Evolutionary conservation across 2,329 filamentous ascomycete species (phyloP).

Genomic region (Ascochyta koolunga): DNA sequence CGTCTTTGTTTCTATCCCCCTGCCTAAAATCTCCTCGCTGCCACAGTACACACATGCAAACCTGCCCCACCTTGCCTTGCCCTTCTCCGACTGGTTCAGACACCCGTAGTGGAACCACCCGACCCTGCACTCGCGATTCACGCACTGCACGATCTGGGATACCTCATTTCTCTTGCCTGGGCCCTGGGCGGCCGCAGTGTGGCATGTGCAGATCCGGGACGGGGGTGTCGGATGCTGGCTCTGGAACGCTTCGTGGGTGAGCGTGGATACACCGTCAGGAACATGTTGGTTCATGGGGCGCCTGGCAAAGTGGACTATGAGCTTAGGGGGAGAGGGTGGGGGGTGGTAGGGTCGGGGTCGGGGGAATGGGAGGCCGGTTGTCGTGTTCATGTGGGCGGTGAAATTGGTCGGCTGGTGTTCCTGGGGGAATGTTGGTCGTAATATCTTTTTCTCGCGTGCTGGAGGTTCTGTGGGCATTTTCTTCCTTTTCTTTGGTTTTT

Average conservation of each 20-base stretch:
- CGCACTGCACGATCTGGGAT: slow-evolving; percentile 24
- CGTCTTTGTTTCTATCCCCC: background rate
- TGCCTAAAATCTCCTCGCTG: slow-evolving; percentile 10
- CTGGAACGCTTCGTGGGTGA: slow-evolving; percentile 1
- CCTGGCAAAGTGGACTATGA: background rate
- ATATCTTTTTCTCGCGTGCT: background rate
- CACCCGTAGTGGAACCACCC: slow-evolving; percentile 32
- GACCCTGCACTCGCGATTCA: slow-evolving; percentile 19
- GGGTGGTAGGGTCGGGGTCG: background rate
- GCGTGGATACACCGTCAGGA: background rate
- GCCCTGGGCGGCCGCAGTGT: slow-evolving; percentile 11
- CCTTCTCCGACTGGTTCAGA: slow-evolving; percentile 21
- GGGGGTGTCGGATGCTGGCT: background rate
- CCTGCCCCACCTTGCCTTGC: slow-evolving; percentile 15
- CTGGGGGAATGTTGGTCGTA: background rate
- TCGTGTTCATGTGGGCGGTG: background rate
- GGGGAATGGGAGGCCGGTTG: background rate
- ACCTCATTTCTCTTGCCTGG: background rate
- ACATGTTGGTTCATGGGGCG: background rate
- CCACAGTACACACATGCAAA: slow-evolving; percentile 18
- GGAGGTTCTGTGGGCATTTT: background rate
- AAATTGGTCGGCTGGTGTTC: background rate
- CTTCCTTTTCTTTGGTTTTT: slow-evolving; percentile 1
- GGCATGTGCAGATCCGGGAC: slow-evolving; percentile 27
- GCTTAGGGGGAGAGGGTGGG: background rate